A percentile compares a stretch with the other conserved stretches of the same genome.
These are phyloP conservation scores for Favolaschia claudopus DNA, from an alignment of 768 basidiomycete genomes.

Conservation along the genomic window DNA sequence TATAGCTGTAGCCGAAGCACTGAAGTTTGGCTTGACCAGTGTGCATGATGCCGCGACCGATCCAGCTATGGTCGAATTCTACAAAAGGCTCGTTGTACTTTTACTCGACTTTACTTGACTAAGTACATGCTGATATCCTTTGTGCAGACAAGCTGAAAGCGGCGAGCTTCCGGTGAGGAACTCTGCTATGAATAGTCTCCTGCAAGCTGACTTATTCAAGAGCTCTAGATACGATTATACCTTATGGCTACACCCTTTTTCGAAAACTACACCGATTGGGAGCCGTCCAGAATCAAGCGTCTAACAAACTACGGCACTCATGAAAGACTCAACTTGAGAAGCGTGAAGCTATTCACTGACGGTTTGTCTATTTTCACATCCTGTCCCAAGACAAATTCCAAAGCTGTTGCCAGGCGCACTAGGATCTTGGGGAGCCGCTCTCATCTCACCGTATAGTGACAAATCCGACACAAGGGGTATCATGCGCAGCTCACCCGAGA, in stretches of 20 bases:
- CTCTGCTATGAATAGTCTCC: background rate
- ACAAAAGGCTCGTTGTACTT: conserved; percentile 57
- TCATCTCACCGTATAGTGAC: conserved; percentile 86
- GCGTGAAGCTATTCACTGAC: conserved; percentile 81
- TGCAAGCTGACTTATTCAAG: background rate
- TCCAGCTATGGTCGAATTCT: conserved; percentile 65
- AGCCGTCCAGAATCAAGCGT: conserved; percentile 58
- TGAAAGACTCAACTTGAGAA: conserved; percentile 62
- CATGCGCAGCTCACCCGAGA: conserved; percentile 64
- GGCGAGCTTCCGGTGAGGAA: conserved; percentile 70
- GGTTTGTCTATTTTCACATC: conserved; percentile 47
- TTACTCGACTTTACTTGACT: background rate
- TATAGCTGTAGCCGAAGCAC: conserved; percentile 69
- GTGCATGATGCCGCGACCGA: conserved; percentile 82
- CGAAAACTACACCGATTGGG: conserved; percentile 65
- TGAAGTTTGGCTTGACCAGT: conserved; percentile 82
- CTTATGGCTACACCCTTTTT: conserved; percentile 63
- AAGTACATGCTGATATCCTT: background rate
- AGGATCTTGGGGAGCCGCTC: conserved; percentile 91
- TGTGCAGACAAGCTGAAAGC: conserved; percentile 69
- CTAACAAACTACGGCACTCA: conserved; percentile 66
- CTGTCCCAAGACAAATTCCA: background rate
- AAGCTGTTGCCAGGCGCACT: conserved; percentile 67
- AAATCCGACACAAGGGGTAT: conserved; percentile 75
- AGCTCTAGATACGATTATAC: conserved; percentile 63